Conservation (phyloP, 2,329 filamentous ascomycete genomes). For the Conoideocrella luteorostrata region DNA sequence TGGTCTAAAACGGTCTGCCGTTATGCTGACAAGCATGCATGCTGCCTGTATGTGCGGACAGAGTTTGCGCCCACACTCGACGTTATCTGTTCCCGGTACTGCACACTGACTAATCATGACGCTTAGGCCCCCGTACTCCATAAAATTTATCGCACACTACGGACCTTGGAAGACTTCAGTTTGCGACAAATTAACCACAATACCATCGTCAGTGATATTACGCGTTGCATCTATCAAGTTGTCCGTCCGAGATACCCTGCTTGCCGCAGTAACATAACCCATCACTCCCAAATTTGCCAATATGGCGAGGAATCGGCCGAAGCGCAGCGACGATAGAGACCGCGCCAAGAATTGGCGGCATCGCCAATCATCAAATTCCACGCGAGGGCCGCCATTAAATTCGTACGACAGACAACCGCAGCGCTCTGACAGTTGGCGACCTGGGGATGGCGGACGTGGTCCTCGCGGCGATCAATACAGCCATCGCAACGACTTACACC, state of each 20-base stretch:
- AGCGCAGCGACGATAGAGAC: slow-evolving; percentile 10
- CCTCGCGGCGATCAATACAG: slow-evolving; percentile 17
- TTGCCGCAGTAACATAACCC: background rate
- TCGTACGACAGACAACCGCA: slow-evolving; percentile 13
- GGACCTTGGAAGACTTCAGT: background rate
- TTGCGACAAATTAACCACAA: background rate
- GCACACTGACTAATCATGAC: slow-evolving; percentile 5
- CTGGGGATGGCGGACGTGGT: slow-evolving; percentile 16
- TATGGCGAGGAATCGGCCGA: slow-evolving; percentile 8
- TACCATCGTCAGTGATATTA: background rate
- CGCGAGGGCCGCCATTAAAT: slow-evolving; percentile 8
- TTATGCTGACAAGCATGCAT: no score
- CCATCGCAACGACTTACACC: slow-evolving; percentile 17
- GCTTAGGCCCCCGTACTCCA: background rate
- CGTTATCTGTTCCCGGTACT: no score
- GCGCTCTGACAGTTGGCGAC: slow-evolving; percentile 25
- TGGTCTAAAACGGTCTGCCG: no score
- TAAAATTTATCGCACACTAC: background rate
- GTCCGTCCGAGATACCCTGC: background rate
- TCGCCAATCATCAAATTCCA: slow-evolving; percentile 8
- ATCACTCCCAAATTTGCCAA: background rate
- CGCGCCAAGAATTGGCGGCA: slow-evolving; percentile 5
- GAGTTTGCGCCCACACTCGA: no score
- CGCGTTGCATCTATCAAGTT: background rate
- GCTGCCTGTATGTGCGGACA: no score